Evolutionary conservation across 192 early-diverging fungal genomes (phyloP), one percentile per base, ranked within the genome.

Genomic region (Coemansia sp.): DNA sequence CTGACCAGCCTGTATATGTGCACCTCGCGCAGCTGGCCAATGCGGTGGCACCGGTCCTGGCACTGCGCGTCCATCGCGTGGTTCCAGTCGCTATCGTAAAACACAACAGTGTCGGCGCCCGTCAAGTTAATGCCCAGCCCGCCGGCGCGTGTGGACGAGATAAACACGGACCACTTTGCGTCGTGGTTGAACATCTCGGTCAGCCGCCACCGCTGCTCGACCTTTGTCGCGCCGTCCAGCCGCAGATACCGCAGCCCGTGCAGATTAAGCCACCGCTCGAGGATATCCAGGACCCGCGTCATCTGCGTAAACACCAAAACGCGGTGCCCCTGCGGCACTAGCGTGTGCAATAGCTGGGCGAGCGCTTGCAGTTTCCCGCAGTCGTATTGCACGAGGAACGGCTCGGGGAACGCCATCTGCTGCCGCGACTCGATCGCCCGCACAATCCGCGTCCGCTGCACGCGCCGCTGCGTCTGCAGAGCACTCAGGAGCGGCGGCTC

Each of bases 1-100:
- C 94, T 92, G 18, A 99, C 92, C 57, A 99, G 94, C 43, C 97
- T 80, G 71, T 92, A 99, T 11, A 99, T 92, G 52, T 91, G 83
- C 29, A 99, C 97, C 73, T 99, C 94, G 70, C 97, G 97, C 31
- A 88, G 97, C 66, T 99, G 97, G 6, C 97, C 97, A 54, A 99
- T 99, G 72, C 97, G 92, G 82, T 99, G 97, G 11, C 95, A 95
- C 52, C 97, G 91, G 79, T 99, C 97, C 84, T 94, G 91, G 18
- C 93, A 94, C 77, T 92, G 92, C 14, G 93, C 77, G 80, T 97
- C 92, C 5, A 88, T 89, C 74, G 91, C 89, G 22, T 90, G 91
- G 61, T 92, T 93, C 95, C 94, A 97, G 74, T 97, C 95, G 64
- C 88, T 96, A 69, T 98, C 97, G 64, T 89, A 99, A 58, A 99